Percentiles rank a stretch among this genome's conserved stretches.
phyloP scores from a whole-genome alignment of 768 basidiomycete species.

The Coprinopsis cinerea region DNA sequence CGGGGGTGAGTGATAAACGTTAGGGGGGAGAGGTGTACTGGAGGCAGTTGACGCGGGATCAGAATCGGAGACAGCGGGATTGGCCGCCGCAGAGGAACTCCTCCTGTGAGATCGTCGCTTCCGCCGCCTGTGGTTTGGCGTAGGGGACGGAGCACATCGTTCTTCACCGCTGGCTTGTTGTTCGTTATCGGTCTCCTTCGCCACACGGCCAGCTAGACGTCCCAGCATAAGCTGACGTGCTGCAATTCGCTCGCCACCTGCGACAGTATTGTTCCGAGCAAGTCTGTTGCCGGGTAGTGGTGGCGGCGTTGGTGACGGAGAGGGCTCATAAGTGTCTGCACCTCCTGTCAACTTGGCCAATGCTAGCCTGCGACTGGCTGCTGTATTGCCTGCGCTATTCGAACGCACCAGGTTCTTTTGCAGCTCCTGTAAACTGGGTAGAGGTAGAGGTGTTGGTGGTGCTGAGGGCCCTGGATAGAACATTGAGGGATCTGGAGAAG shows the following conservation, averaged over 20 bases:
- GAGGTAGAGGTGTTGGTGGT: conserved; percentile 52
- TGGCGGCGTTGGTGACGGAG: conserved; percentile 52
- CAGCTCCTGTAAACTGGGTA: conserved; percentile 75
- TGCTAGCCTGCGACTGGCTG: conserved; percentile 62
- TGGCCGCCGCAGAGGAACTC: conserved; percentile 36
- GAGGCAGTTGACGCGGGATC: conserved; percentile 46
- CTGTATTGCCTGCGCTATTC: conserved; percentile 81
- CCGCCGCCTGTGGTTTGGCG: conserved; percentile 44
- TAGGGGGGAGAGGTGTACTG: conserved; percentile 54
- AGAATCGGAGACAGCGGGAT: conserved; percentile 46
- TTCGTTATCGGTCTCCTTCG: conserved; percentile 59
- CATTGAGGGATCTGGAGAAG: conserved; percentile 49
- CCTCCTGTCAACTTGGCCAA: conserved; percentile 84
- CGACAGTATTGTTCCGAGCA: conserved; percentile 73
- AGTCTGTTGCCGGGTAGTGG: conserved; percentile 34
- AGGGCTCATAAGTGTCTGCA: conserved; percentile 56
- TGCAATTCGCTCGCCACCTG: conserved; percentile 73
- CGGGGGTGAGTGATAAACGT: conserved; percentile 41
- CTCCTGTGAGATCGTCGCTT: conserved; percentile 54
- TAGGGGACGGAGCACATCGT: conserved; percentile 35
- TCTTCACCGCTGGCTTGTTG: conserved; percentile 56
- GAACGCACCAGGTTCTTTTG: conserved; percentile 80
- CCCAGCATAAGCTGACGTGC: conserved; percentile 65
- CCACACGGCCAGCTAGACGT: conserved; percentile 51
- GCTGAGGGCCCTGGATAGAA: conserved; percentile 57